A percentile compares a stretch with the other conserved stretches of the same genome.
These are phyloP conservation scores for Irpex sp. DNA, from an alignment of 1,284 basidiomycete species.

Conservation along the genomic window DNA sequence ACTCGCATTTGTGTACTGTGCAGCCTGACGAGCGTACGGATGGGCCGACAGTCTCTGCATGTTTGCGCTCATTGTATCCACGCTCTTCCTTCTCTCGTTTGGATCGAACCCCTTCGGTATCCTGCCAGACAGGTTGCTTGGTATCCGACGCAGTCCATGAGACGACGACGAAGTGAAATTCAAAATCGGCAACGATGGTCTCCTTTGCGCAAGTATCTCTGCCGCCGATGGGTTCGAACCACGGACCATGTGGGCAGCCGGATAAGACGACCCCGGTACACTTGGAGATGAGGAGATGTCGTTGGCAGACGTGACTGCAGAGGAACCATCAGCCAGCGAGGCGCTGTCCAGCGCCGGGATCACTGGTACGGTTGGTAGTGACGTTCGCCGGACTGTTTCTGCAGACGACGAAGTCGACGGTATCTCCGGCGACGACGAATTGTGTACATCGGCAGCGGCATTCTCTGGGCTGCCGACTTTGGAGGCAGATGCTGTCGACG, in stretches of 20 bases:
- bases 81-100: slow-evolving; percentile 7
- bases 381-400: not conserved
- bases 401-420: not conserved
- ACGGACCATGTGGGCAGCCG: not conserved
- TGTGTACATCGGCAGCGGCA: not conserved
- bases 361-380: not conserved
- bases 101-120: slow-evolving; percentile 10
- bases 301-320: not conserved
- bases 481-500: not conserved
- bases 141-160: not conserved
- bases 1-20: slow-evolving; percentile 33
- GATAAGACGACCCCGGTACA: not conserved
- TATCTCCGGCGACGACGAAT: not conserved
- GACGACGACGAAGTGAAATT: slow-evolving; percentile 3
- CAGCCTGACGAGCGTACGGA: slow-evolving; percentile 57
- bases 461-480: not conserved
- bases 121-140: not conserved
- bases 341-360: not conserved
- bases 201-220: slow-evolving; percentile 9
- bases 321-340: not conserved
- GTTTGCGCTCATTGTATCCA: slow-evolving; percentile 44
- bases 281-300: not conserved
- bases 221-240: slow-evolving; percentile 2
- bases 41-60: slow-evolving; percentile 57
- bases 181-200: slow-evolving; percentile 14